Percentiles rank a stretch among this genome's conserved stretches.
Conservation (phyloP, 2,329 filamentous ascomycete species). For the Phyllosticta ampelicida region DNA sequence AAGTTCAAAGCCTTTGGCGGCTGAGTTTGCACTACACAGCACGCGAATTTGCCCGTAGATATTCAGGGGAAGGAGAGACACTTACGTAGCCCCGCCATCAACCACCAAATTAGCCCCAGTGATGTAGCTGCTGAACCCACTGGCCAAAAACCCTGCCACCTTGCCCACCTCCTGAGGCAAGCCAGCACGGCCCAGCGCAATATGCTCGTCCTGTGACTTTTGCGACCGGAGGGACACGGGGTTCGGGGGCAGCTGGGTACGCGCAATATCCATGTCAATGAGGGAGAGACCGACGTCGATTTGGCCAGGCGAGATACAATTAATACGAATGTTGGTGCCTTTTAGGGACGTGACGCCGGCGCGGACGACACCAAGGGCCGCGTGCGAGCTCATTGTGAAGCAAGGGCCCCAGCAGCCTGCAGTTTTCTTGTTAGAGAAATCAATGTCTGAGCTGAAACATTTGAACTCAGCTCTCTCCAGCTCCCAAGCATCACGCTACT, state of each 20-base stretch:
- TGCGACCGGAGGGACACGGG: constrained; percentile 39
- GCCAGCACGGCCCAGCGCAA: constrained; percentile 49
- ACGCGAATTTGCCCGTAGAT: background rate
- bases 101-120: constrained; percentile 52
- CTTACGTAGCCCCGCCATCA: constrained; percentile 43
- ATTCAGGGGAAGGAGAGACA: background rate
- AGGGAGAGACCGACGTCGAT: constrained; percentile 40
- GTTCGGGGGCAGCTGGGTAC: constrained; percentile 43
- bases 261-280: constrained; percentile 38
- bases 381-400: constrained; percentile 52
- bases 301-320: constrained; percentile 40
- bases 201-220: constrained; percentile 35
- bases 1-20: background rate
- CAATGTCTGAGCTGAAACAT: too few species aligned
- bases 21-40: too few species aligned
- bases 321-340: constrained; percentile 37
- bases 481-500: background rate
- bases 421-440: background rate
- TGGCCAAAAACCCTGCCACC: constrained; percentile 52
- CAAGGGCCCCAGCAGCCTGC: constrained; percentile 46
- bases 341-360: constrained; percentile 48
- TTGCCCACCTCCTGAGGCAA: constrained; percentile 47
- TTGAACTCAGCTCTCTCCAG: background rate
- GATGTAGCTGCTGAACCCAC: constrained; percentile 52
- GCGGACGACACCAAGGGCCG: constrained; percentile 50